Evolutionary conservation across 805 yeast genomes (phyloP), one percentile per base, ranked within the genome.

Genomic region (Candida awuae): DNA sequence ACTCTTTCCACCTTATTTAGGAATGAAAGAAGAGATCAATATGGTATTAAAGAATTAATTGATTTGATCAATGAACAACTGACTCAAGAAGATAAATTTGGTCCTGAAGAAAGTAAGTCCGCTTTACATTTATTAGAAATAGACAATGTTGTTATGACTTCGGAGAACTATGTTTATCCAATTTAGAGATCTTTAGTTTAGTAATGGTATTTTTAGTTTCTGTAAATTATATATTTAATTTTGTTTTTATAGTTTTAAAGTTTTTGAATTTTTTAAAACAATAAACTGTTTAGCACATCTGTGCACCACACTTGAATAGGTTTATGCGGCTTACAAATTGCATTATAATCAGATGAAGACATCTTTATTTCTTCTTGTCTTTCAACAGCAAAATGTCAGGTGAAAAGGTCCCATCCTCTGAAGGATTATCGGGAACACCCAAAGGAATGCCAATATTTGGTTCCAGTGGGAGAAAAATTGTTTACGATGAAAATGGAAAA

Each of bases 401-500:
- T 9, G 39, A 30, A 16, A 15, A 33, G 13, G 12, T 30, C n/a
- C 23, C 29, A 19, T 8, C 18, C 13, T 6, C 28, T 7, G 20
- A 14, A 8, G 29, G 25, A 6, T 19, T 33, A 18, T 31, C 30
- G 10, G 10, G 6, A 13, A 36, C 35, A 12, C 49, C 54, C 12
- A 20, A 41, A 4, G 52, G 51, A 16, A 50, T 44, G 47, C 78
- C 81, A 0, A 67, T 50, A 10, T 49, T 67, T 35, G 85, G 85
- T 0, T 65, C 72, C 3, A 55, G 71, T 17, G 94, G 94, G 0
- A 67, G 80, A 34, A 75, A 73, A 49, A 80, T 86, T 42, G 61
- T 85, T 17, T 76, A 84, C 41, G 96, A 84, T 54, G 79, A 84
- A 55, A 81, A 90, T 59, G 97, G 97, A 1, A 88, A 85, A 59